Conservation (phyloP, 495 filamentous ascomycete species). For the Penicillium mononematosum region DNA sequence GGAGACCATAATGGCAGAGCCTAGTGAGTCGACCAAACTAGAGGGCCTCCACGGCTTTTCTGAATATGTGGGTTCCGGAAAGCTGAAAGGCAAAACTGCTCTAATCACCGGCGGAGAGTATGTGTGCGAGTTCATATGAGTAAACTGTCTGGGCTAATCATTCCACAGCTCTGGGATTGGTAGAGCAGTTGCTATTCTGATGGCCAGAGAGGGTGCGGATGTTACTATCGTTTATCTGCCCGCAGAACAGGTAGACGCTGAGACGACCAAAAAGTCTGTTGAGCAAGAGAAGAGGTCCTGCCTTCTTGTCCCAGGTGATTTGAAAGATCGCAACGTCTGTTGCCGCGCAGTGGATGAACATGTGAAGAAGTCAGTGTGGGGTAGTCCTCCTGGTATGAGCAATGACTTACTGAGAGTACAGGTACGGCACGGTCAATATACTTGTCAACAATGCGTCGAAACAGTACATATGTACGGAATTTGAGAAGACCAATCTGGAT, state of each 20-base stretch:
- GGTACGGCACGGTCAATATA: slow-evolving; percentile 51
- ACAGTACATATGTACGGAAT: slow-evolving; percentile 52
- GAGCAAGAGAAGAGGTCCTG: slow-evolving; percentile 47
- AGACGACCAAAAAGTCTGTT: slow-evolving; percentile 49
- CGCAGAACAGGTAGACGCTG: slow-evolving; percentile 50
- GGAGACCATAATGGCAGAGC: slow-evolving; percentile 22
- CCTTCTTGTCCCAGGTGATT: slow-evolving; percentile 47
- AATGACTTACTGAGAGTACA: slow-evolving; percentile 13
- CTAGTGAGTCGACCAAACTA: slow-evolving; percentile 34
- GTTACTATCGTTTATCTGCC: slow-evolving; percentile 54
- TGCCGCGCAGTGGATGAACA: slow-evolving; percentile 50
- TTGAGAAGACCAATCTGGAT: slow-evolving; percentile 53
- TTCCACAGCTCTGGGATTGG: slow-evolving; percentile 48
- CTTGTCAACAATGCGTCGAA: slow-evolving; percentile 63
- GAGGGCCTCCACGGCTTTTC: slow-evolving; percentile 27
- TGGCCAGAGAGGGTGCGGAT: slow-evolving; percentile 54
- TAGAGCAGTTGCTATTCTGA: slow-evolving; percentile 52
- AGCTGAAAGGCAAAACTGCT: slow-evolving; percentile 47
- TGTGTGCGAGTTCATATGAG: slow-evolving; percentile 3
- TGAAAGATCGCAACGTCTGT: slow-evolving; percentile 48
- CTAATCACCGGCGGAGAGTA: slow-evolving; percentile 57
- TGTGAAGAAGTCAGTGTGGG: slow-evolving; percentile 38
- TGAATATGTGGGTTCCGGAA: slow-evolving; percentile 45
- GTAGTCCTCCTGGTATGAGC: neutral
- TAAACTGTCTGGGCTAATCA: neutral